Evolutionary conservation across 768 basidiomycete genomes (phyloP), one percentile per base, ranked within the genome.

Genomic region (Trametes coccinea): DNA sequence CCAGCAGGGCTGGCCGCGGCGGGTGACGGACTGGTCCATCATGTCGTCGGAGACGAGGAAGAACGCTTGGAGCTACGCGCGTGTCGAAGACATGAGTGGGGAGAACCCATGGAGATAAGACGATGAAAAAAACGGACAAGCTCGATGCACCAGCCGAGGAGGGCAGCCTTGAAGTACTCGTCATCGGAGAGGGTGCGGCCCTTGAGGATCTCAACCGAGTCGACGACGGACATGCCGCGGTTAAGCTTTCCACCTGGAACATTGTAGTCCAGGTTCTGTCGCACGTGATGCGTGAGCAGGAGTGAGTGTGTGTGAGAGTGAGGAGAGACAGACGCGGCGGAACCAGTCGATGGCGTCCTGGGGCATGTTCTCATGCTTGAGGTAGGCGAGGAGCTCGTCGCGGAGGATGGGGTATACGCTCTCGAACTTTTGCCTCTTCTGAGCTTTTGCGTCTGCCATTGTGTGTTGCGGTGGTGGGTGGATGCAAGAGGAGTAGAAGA

Each of bases 31-130:
- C 17, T 82, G 74, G 72, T 99, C 96, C 97, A 99, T 99, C 70
- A 98, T 95, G 75, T 98, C 96, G 75, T 99, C 93, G 4, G 93
- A 84, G 58, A 97, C 93, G 58, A 98, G 86, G 88, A 98, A 98
- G 77, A 89, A 97, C 0, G 94, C 95, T 88, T 98, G 96, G 7
- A 99, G 84, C 93, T 96, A 69, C 16, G n/a, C 40, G 22, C 5
- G 44, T n/a, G 53, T 40, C 22, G 22, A 22, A 22, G 22, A 22
- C 22, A 22, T 22, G 22, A 22, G 22, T 22, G 22, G 22, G 22
- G 22, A 22, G 22, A 22, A 22, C 22, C 22, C 22, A 22, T 22
- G 22, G 22, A 22, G 22, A 22, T 22, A 22, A 22, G 22, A 22
- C 31, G 31, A 27, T 5, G n/a, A n/a, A 22, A 22, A 22, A 37